Percentiles rank a stretch among this genome's conserved stretches.
Evolutionary conservation across 2,329 filamentous ascomycete species (phyloP).

Genomic region (Pseudogymnoascus destructans): DNA sequence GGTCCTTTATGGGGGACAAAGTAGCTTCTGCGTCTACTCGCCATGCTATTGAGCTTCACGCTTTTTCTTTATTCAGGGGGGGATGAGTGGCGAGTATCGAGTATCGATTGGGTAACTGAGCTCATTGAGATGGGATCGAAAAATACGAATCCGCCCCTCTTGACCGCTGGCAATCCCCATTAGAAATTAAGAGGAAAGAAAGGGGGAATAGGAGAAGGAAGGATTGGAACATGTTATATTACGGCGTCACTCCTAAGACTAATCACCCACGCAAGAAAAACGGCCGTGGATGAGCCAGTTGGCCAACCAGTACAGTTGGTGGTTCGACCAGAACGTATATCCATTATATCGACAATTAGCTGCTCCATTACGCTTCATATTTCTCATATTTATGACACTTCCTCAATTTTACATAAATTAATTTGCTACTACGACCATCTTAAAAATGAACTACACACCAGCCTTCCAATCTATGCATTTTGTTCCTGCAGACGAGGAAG

Average conservation of each 20-base stretch:
- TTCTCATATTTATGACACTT: neutral
- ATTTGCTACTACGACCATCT: neutral
- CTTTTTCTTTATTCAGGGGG: neutral
- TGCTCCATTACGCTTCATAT: neutral
- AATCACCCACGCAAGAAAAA: no score
- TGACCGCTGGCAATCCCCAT: neutral
- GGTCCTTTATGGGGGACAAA: neutral
- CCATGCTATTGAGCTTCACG: neutral
- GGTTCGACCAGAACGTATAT: no score
- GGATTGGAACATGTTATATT: no score
- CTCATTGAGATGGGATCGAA: neutral
- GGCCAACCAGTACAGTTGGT: no score
- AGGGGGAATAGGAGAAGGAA: neutral
- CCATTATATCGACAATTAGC: neutral
- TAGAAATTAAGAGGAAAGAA: neutral
- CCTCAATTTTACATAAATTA: neutral
- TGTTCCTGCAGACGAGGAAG: neutral
- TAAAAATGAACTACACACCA: neutral
- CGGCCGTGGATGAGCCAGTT: no score
- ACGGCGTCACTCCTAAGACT: no score
- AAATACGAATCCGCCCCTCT: neutral
- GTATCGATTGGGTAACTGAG: neutral
- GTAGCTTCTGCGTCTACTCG: neutral
- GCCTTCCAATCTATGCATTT: neutral
- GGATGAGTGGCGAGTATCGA: neutral